Evolutionary conservation across 2,329 filamentous ascomycete species (phyloP).

Genomic region (Verticillium tricorpus): DNA sequence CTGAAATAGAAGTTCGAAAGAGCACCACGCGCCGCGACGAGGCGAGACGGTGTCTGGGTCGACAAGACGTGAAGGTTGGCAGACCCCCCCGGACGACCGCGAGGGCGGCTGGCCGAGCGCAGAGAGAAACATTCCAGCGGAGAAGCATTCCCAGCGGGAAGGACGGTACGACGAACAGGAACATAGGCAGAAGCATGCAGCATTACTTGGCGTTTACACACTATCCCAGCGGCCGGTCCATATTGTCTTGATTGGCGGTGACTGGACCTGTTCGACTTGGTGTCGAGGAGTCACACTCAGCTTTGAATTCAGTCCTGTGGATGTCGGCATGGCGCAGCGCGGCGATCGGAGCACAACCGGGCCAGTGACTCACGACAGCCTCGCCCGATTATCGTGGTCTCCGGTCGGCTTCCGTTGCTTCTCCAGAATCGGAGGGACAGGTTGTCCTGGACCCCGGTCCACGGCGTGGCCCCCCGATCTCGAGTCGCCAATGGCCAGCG

Average conservation of each 20-base stretch:
- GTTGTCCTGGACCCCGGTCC: not conserved
- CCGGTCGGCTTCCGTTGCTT: not conserved
- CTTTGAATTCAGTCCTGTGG: not conserved
- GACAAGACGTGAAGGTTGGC: not conserved
- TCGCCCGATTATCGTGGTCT: not conserved
- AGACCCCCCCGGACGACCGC: not conserved
- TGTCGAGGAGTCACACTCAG: not conserved
- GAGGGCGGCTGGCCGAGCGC: not conserved
- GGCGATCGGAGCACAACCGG: not conserved
- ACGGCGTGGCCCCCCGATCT: not conserved
- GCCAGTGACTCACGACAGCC: not conserved
- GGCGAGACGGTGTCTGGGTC: not conserved
- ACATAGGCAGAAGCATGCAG: not conserved
- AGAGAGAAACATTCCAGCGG: not conserved
- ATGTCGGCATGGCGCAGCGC: not conserved
- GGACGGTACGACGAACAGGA: not conserved
- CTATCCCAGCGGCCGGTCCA: not conserved
- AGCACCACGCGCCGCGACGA: not conserved
- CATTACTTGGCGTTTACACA: not conserved
- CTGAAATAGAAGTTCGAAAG: constrained; percentile 48
- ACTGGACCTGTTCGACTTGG: not conserved
- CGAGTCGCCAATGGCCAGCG: not conserved
- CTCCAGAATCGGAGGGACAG: not conserved
- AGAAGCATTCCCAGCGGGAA: not conserved
- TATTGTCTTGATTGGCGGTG: not conserved